phyloP scores from a whole-genome alignment of 2,329 filamentous ascomycete species.

The Colletotrichum sp. region DNA sequence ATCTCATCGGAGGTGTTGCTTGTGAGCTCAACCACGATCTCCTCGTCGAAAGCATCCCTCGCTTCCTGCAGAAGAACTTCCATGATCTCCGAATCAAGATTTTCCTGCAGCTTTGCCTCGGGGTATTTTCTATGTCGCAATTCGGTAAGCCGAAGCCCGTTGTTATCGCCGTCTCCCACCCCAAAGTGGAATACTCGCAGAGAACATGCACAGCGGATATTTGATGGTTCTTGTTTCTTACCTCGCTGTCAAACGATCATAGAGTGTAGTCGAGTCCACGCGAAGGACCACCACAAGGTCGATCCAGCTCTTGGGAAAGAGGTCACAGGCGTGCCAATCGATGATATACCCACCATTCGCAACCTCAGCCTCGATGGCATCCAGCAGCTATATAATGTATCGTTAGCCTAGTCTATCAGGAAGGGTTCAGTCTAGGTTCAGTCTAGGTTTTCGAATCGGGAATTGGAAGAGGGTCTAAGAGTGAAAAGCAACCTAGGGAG shows the following conservation, averaged over 20 bases:
- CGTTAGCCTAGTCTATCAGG: neutral
- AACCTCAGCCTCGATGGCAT: slow-evolving; percentile 84
- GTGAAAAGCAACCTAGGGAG: neutral
- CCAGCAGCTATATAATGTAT: slow-evolving; percentile 69
- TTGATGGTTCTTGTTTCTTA: slow-evolving; percentile 35
- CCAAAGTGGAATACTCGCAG: neutral
- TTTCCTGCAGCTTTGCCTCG: slow-evolving; percentile 91
- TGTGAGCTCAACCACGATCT: slow-evolving; percentile 86
- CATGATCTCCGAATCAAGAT: slow-evolving; percentile 97
- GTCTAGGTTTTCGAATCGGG: neutral
- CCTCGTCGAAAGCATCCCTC: slow-evolving; percentile 81
- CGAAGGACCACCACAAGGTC: slow-evolving; percentile 93
- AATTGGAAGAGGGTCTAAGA: neutral
- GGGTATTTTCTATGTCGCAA: slow-evolving; percentile 69
- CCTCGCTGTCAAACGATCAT: slow-evolving; percentile 82
- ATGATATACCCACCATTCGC: slow-evolving; percentile 84
- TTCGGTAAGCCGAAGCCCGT: neutral
- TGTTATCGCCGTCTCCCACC: neutral
- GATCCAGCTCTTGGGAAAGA: slow-evolving; percentile 93
- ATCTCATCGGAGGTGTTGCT: slow-evolving; percentile 86
- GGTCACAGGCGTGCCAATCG: slow-evolving; percentile 97
- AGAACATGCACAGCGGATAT: neutral
- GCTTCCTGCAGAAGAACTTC: slow-evolving; percentile 92
- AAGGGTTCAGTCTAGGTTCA: neutral
- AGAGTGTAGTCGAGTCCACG: slow-evolving; percentile 79